Evolutionary conservation across 2,329 filamentous ascomycete genomes (phyloP), one percentile per base, ranked within the genome.

Genomic region (Ophiostoma ulmi): DNA sequence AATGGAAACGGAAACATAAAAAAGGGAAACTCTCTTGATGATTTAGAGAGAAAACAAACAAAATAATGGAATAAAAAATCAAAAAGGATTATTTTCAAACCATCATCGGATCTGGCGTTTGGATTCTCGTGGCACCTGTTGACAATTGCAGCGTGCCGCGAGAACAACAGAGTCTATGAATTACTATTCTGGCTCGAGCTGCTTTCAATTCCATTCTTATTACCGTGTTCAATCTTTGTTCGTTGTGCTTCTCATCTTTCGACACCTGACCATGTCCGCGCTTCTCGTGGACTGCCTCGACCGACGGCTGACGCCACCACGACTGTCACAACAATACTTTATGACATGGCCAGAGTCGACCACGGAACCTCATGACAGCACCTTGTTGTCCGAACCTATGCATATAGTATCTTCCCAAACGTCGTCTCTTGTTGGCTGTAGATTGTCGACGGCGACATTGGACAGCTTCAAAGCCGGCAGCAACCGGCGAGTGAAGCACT

Each of bases 161-260:
- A 31, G 11, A 31, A 26, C 3, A 61, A 61, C 2, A 11, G 55
- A 61, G 55, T 61, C 22, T 61, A 5, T 31, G 44, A n/a, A 52
- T 20, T 52, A 61, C 22, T 8, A 26, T 20, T 4, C 61, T 13
- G 36, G 7, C 17, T 13, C 61, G 61, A 22, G 36, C 63, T 65
- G 35, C 36, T 65, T 65, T 22, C 31, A 64, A 64, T 64, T 64
- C 35, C 58, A 63, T 63, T 63, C 22, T 55, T 35, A 63, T 63
- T 63, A 35, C 58, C 58, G 58, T 63, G 55, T 61, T 14, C 6
- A 5, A 4, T 14, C 20, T 22, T 3, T 26, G 1, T 55, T 7
- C 52, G 22, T 55, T 22, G 7, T 55, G 52, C 0, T 22, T 20
- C n/a, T 48, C 44, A 20, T 48, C 14, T 17, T n/a, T 48, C 20